Evolutionary conservation across 176 grass and related monocot species (phyloP).

Genomic region (Saccharum spontaneum): DNA sequence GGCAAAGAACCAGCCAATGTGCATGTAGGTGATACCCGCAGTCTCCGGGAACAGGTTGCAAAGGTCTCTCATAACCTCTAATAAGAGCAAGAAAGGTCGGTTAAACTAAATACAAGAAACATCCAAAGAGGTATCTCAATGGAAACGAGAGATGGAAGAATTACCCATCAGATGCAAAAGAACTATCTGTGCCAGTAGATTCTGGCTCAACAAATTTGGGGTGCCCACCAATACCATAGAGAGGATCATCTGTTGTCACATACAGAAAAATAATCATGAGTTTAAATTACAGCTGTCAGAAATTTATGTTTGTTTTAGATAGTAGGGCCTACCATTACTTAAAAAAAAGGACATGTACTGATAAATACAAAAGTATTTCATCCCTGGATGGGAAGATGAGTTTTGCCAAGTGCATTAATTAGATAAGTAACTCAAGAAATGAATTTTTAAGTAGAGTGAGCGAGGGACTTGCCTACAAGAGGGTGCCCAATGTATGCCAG

Average conservation of each 20-base stretch:
- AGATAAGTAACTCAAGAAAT: background rate
- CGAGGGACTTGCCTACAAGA: conserved; percentile 64
- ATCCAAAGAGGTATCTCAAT: conserved; percentile 9
- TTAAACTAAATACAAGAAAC: conserved; percentile 15
- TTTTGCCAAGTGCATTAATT: background rate
- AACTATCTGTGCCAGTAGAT: conserved; percentile 33
- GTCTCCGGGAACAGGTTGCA: conserved; percentile 82
- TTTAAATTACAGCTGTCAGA: background rate
- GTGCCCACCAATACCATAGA: conserved; percentile 70
- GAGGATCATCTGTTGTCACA: conserved; percentile 70
- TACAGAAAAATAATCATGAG: conserved; percentile 13
- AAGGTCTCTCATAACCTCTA: conserved; percentile 81
- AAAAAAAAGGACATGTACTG: background rate
- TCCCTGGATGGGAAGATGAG: background rate
- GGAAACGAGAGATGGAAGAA: conserved; percentile 32
- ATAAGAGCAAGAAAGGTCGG: conserved; percentile 9
- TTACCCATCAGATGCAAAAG: conserved; percentile 81
- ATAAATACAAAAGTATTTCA: conserved; percentile 10
- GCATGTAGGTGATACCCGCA: conserved; percentile 88
- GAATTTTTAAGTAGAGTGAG: background rate
- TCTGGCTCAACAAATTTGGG: conserved; percentile 52
- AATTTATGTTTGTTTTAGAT: conserved; percentile 15
- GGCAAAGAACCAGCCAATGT: conserved; percentile 75
- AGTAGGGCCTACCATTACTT: background rate
- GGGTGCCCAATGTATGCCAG: conserved; percentile 78